phyloP scores from a whole-genome alignment of 1,284 basidiomycete species.

The Puccinia horiana region DNA sequence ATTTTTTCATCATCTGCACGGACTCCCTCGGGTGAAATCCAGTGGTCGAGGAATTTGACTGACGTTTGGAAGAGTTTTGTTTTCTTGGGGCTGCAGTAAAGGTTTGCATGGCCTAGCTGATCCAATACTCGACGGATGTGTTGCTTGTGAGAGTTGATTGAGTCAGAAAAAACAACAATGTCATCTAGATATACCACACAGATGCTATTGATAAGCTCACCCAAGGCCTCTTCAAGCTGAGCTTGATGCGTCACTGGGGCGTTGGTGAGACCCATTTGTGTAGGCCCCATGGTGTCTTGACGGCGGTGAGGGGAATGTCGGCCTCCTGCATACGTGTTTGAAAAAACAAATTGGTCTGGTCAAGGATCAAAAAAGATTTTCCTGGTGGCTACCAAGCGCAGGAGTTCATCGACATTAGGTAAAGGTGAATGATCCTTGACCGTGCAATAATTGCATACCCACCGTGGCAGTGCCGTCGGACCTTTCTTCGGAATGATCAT shows the following conservation, averaged over 20 bases:
- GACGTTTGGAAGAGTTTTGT: neutral
- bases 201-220: too few species aligned
- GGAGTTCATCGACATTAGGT: constrained; percentile 12
- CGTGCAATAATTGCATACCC: neutral
- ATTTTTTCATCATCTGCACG: neutral
- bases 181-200: constrained; percentile 10
- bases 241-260: constrained; percentile 59
- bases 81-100: too few species aligned
- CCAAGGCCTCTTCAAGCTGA: too few species aligned
- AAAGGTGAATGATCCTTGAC: neutral
- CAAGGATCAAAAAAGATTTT: constrained; percentile 59
- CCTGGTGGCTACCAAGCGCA: neutral
- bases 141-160: neutral
- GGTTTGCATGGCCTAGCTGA: neutral
- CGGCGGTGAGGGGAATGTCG: constrained; percentile 59
- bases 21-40: neutral
- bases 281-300: constrained; percentile 60
- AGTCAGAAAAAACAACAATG: neutral
- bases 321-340: constrained; percentile 60
- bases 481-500: constrained; percentile 25
- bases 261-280: constrained; percentile 61
- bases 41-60: constrained; percentile 21
- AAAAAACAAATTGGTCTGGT: constrained; percentile 63
- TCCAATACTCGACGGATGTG: neutral
- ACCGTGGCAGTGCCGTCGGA: neutral